phyloP scores from a whole-genome alignment of 306 rosid species.

The Astragalus glycyphyllos region DNA sequence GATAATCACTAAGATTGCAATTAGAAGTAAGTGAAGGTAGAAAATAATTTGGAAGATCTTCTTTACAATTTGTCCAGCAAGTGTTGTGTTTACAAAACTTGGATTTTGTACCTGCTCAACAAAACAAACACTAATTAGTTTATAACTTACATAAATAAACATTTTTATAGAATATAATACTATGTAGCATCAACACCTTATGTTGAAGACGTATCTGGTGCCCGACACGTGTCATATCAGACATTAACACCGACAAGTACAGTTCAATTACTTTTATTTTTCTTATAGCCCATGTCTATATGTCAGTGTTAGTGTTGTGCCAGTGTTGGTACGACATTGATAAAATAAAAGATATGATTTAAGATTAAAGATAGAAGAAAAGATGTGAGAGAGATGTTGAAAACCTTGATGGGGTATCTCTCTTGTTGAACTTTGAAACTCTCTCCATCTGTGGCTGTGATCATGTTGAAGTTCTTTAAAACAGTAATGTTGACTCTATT shows the following conservation, averaged over 20 bases:
- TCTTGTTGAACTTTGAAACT: slow-evolving; percentile 9
- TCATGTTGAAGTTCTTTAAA: slow-evolving; percentile 28
- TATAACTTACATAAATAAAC: neutral
- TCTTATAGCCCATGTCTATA: no score
- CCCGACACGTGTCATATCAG: no score
- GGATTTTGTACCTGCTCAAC: slow-evolving; percentile 48
- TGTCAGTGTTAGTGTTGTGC: neutral
- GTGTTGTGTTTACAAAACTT: slow-evolving; percentile 37
- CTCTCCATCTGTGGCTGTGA: slow-evolving; percentile 21
- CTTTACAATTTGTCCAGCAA: slow-evolving; percentile 30
- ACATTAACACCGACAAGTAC: no score
- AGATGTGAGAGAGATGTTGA: neutral
- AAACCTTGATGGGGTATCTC: slow-evolving; percentile 44
- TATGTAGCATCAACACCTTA: no score
- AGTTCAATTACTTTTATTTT: no score
- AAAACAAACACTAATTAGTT: slow-evolving; percentile 9
- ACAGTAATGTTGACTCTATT: slow-evolving; percentile 30
- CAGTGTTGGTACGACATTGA: neutral
- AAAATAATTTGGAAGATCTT: slow-evolving; percentile 46
- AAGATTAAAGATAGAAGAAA: slow-evolving; percentile 8
- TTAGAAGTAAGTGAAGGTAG: slow-evolving; percentile 51
- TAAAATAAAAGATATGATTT: neutral
- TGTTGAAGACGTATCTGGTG: no score
- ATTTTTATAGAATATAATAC: neutral
- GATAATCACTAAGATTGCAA: slow-evolving; percentile 41